Conservation (phyloP, 345 rosid species). For the Populus davidiana region DNA sequence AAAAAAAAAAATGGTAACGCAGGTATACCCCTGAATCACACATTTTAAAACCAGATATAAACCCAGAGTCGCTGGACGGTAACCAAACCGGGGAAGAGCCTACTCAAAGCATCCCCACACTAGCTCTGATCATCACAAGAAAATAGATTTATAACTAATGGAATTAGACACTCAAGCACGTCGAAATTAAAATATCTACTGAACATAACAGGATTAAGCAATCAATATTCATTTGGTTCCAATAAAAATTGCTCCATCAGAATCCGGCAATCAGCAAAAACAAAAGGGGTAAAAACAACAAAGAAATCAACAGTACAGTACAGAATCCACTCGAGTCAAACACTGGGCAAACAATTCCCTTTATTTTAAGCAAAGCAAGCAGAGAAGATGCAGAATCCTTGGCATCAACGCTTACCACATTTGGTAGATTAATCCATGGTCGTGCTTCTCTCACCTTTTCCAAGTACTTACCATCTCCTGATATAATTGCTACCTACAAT, state of each 20-base stretch:
- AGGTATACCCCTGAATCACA: too few relatives aligned
- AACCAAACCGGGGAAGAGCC: too few relatives aligned
- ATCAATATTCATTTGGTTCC: too few relatives aligned
- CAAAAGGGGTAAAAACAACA: background rate
- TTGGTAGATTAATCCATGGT: constrained; percentile 43
- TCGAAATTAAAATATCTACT: too few relatives aligned
- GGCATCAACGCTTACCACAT: constrained; percentile 70
- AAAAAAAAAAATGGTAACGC: too few relatives aligned
- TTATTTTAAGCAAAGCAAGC: background rate
- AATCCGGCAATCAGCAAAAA: background rate
- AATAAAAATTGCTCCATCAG: background rate
- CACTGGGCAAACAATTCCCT: background rate
- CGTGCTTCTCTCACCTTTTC: constrained; percentile 80
- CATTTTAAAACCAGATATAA: too few relatives aligned
- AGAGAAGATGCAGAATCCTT: constrained; percentile 30
- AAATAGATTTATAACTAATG: too few relatives aligned
- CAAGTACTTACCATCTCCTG: constrained; percentile 62
- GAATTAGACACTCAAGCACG: too few relatives aligned
- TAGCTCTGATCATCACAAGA: too few relatives aligned
- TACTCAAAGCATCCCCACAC: too few relatives aligned
- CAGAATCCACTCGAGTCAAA: background rate
- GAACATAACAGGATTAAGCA: too few relatives aligned
- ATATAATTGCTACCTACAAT: constrained; percentile 68
- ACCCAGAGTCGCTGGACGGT: too few relatives aligned
- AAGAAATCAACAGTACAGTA: background rate